A percentile compares a stretch with the other conserved stretches of the same genome.
Evolutionary conservation across 176 grass and related monocot species (phyloP).

Genomic region (Chloris gayana): DNA sequence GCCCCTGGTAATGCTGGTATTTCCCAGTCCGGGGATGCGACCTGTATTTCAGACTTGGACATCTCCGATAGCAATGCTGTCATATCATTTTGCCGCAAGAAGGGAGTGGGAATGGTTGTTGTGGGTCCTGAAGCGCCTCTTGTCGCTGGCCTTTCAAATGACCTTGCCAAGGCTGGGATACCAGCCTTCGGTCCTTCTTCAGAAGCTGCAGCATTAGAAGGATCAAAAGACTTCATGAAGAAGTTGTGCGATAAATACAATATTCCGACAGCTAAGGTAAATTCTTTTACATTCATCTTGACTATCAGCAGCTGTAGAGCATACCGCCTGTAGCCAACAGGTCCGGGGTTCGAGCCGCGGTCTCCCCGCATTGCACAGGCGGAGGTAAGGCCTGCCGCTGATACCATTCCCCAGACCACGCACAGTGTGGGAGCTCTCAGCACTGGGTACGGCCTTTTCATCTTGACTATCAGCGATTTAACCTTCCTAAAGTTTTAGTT

Average conservation of each 20-base stretch:
- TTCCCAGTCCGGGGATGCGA: constrained; percentile 63
- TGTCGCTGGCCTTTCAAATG: constrained; percentile 69
- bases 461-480: neutral
- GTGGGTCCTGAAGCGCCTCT: constrained; percentile 85
- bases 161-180: constrained; percentile 66
- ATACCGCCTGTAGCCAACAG: no score
- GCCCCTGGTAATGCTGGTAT: constrained; percentile 82
- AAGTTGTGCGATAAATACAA: constrained; percentile 78
- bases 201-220: constrained; percentile 80
- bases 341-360: no score
- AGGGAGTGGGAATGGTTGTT: constrained; percentile 76
- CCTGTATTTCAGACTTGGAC: constrained; percentile 63
- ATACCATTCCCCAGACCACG: no score
- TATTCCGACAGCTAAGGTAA: constrained; percentile 86
- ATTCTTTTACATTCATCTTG: constrained; percentile 17
- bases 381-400: no score
- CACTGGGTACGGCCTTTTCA: no score
- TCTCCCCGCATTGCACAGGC: no score
- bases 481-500: neutral
- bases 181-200: constrained; percentile 74
- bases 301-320: no score
- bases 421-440: no score
- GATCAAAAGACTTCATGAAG: constrained; percentile 95
- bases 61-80: constrained; percentile 54
- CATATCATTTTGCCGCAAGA: constrained; percentile 58